phyloP scores from a whole-genome alignment of 345 rosid genomes.

The Microthlaspi erraticum region DNA sequence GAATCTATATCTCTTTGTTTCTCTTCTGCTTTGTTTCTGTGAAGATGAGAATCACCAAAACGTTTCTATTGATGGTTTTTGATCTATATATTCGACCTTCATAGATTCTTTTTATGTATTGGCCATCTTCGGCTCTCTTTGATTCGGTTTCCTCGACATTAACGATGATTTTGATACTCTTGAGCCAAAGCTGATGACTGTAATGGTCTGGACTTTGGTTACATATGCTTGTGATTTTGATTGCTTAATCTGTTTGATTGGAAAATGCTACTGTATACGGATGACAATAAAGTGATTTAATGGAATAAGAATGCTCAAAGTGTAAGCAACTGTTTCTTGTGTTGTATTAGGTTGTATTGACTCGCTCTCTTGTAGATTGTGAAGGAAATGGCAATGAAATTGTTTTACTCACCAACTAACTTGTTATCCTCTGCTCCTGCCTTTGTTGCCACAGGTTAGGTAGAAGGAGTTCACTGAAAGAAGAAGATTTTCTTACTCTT shows the following conservation, averaged over 20 bases:
- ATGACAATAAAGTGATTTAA: slow-evolving; percentile 1
- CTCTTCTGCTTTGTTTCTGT: slow-evolving; percentile 20
- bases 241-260: slow-evolving; percentile 31
- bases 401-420: neutral
- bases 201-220: slow-evolving; percentile 32
- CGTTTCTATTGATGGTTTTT: slow-evolving; percentile 24
- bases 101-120: slow-evolving; percentile 9
- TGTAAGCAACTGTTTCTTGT: slow-evolving; percentile 25
- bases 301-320: slow-evolving; percentile 33
- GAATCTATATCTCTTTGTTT: neutral
- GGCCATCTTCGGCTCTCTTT: slow-evolving; percentile 6
- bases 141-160: slow-evolving; percentile 3
- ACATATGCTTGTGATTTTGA: slow-evolving; percentile 26
- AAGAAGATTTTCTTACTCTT: slow-evolving; percentile 61
- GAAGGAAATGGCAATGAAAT: slow-evolving; percentile 9
- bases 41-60: slow-evolving; percentile 16
- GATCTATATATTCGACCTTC: neutral
- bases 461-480: slow-evolving; percentile 42
- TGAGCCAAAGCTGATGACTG: slow-evolving; percentile 25
- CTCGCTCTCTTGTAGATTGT: slow-evolving; percentile 26
- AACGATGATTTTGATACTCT: slow-evolving; percentile 5
- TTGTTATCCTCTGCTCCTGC: slow-evolving; percentile 1
- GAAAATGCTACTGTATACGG: slow-evolving; percentile 11
- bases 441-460: slow-evolving; percentile 51
- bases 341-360: slow-evolving; percentile 45